These are phyloP conservation scores for Naematelia encephala DNA, from an alignment of 768 basidiomycete species.

Conservation along the genomic window DNA sequence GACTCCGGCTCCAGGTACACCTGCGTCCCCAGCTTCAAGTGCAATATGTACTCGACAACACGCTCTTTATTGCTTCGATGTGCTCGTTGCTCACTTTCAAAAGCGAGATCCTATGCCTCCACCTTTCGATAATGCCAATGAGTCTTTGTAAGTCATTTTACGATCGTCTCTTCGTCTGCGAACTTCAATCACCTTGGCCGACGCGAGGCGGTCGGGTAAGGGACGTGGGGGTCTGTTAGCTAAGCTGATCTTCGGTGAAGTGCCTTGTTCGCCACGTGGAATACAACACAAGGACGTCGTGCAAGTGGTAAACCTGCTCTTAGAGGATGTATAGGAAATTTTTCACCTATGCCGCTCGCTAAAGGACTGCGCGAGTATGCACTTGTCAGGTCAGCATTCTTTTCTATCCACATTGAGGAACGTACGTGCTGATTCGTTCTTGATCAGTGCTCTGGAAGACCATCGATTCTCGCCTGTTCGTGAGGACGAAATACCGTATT, in stretches of 20 bases:
- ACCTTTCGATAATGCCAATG: conserved; percentile 59
- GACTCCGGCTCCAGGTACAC: neutral
- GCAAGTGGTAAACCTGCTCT: conserved; percentile 55
- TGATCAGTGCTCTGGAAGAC: conserved; percentile 68
- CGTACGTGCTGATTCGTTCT: neutral
- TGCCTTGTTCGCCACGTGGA: conserved; percentile 97
- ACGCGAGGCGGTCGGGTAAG: too few species aligned
- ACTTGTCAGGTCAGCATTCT: conserved; percentile 59
- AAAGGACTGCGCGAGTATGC: conserved; percentile 86
- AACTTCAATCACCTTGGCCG: conserved; percentile 10
- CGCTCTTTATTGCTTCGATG: conserved; percentile 53
- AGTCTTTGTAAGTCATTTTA: conserved; percentile 67
- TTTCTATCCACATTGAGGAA: neutral
- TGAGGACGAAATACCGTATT: conserved; percentile 64
- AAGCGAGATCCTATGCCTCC: conserved; percentile 60
- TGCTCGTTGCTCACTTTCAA: conserved; percentile 52
- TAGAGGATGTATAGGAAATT: conserved; percentile 93
- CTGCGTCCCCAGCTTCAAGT: neutral
- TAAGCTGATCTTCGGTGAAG: conserved; percentile 51
- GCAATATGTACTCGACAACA: conserved; percentile 39
- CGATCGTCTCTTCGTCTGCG: neutral
- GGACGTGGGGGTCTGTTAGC: neutral
- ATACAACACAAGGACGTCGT: conserved; percentile 61
- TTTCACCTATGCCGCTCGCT: conserved; percentile 68
- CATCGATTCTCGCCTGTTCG: conserved; percentile 76